Evolutionary conservation across 2,329 filamentous ascomycete species (phyloP), one percentile per base, ranked within the genome.

Genomic region (Tolypocladium amazonense): DNA sequence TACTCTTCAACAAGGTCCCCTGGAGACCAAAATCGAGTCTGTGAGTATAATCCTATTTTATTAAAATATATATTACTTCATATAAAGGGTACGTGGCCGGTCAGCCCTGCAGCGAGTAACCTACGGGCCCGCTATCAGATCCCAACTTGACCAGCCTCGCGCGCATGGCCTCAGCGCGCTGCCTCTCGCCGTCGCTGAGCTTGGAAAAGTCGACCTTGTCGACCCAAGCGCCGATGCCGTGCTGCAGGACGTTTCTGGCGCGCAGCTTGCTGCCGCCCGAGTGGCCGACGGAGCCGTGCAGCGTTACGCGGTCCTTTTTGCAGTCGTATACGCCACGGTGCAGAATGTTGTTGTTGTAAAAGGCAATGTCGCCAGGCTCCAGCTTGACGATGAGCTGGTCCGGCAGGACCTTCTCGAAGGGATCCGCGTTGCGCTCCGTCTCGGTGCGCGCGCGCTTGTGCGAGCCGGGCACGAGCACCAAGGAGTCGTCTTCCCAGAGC

Each of bases 281-380:
- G 65, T 86, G 81, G 1, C 88, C 88, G 55, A 89, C 87, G 59
- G 84, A 88, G 8, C 88, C 88, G 72, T 91, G 88, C 67, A 91
- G 73, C 62, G 88, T 90, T 78, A 88, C 81, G 30, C 88, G 76
- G 73, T 90, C 86, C 65, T 76, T 81, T 1, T 45, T 66, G 15
- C 74, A 73, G 64, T 80, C 76, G 71, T 91, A 92, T 35, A 83
- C 83, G 1, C 88, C 88, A 4, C 88, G 77, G 68, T 91, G 88
- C 63, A 95, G 71, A 64, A 96, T 95, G 71, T 96, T 95, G 69
- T 92, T 95, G 72, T 96, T 86, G 70, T 96, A 96, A 68, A 96
- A 96, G 50, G 89, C 89, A 20, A 88, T 84, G 73, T 96, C 91
- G 0, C 91, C 91, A 0, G 90, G 81, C 63, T 82, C 76, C 62